Conservation (phyloP, 1,284 basidiomycete species). For the Baeospora myosura region DNA sequence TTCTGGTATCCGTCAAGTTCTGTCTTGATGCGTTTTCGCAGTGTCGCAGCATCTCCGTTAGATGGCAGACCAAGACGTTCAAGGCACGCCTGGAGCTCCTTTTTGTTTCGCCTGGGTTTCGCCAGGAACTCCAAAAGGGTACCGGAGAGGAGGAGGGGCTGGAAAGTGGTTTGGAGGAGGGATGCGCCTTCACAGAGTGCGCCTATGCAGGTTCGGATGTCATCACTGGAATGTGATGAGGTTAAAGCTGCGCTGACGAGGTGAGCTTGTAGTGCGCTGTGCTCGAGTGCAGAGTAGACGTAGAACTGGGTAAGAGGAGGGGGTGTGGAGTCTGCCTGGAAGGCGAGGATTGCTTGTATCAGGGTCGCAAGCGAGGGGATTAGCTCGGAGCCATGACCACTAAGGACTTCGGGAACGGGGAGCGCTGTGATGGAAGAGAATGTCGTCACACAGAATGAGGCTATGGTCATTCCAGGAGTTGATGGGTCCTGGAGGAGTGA, state of each 20-base stretch:
- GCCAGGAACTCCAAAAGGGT: slow-evolving; percentile 34
- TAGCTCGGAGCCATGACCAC: slow-evolving; percentile 24
- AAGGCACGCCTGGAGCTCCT: slow-evolving; percentile 31
- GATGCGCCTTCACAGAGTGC: slow-evolving; percentile 40
- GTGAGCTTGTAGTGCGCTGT: slow-evolving; percentile 30
- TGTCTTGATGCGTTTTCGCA: slow-evolving; percentile 28
- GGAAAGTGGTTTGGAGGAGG: slow-evolving; percentile 37
- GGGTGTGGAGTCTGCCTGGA: slow-evolving; percentile 13
- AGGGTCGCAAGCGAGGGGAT: slow-evolving; percentile 28
- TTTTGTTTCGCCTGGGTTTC: slow-evolving; percentile 26
- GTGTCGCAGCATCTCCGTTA: slow-evolving; percentile 26
- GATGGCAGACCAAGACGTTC: slow-evolving; percentile 31
- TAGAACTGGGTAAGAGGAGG: slow-evolving; percentile 34
- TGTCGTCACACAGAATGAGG: slow-evolving; percentile 28
- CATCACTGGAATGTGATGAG: slow-evolving; percentile 21
- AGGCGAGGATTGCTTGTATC: slow-evolving; percentile 26
- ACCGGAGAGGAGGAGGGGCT: slow-evolving; percentile 38
- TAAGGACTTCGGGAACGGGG: slow-evolving; percentile 13
- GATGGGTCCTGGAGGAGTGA: slow-evolving; percentile 36
- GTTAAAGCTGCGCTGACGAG: slow-evolving; percentile 35
- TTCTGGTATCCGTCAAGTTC: slow-evolving; percentile 27
- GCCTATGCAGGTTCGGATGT: slow-evolving; percentile 37
- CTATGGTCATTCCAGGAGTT: slow-evolving; percentile 22
- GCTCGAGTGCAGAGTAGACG: slow-evolving; percentile 35
- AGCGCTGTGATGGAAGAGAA: slow-evolving; percentile 19